These are phyloP conservation scores for Davidsoniella australis DNA, from an alignment of 2,329 filamentous ascomycete species.

Conservation along the genomic window DNA sequence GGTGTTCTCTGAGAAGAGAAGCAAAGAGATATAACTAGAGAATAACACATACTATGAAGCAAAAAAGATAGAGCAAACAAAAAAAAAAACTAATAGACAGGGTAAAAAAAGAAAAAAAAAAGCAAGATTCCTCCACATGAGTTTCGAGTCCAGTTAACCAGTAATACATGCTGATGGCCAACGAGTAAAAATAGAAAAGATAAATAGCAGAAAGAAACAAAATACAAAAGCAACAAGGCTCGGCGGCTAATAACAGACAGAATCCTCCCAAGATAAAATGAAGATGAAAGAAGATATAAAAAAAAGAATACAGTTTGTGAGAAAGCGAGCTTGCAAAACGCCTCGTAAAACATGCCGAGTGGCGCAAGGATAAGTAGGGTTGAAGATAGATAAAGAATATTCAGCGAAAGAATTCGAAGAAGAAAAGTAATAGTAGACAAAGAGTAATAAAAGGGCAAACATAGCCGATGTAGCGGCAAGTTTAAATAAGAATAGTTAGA, in stretches of 20 bases:
- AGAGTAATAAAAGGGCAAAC: neutral
- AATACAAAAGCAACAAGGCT: neutral
- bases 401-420: no score
- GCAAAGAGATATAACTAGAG: neutral
- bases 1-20: neutral
- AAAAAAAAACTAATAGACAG: neutral
- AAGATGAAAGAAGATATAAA: neutral
- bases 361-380: neutral
- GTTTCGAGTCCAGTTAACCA: neutral
- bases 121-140: conserved; percentile 3
- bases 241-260: neutral
- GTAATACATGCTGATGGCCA: no score
- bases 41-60: neutral
- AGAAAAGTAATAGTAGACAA: neutral
- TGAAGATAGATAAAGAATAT: neutral
- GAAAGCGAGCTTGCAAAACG: neutral
- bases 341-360: neutral
- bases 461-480: neutral
- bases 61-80: neutral
- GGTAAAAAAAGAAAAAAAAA: neutral
- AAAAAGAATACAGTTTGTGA: neutral
- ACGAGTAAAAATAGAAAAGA: neutral
- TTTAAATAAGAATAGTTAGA: neutral
- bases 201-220: neutral
- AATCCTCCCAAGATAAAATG: neutral